These are phyloP conservation scores for Coniochaeta sp. DNA, from an alignment of 2,329 filamentous ascomycete species.

Conservation along the genomic window DNA sequence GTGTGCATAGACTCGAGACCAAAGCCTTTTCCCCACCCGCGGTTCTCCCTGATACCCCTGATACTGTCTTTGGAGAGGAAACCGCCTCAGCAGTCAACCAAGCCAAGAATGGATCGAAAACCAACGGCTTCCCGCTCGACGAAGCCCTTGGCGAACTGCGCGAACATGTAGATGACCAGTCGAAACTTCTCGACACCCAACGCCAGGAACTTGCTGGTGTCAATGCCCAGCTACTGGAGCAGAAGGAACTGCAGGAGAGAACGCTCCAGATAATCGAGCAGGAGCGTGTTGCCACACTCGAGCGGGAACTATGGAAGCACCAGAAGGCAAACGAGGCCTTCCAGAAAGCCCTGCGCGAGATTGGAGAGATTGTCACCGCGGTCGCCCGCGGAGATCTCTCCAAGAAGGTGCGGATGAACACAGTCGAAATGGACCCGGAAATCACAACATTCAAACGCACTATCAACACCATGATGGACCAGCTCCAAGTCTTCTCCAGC, in stretches of 20 bases:
- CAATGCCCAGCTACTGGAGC: conserved; percentile 76
- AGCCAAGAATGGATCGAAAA: conserved; percentile 11
- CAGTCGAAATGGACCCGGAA: conserved; percentile 94
- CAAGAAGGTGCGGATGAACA: conserved; percentile 94
- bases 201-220: conserved; percentile 80
- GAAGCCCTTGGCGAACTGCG: conserved; percentile 79
- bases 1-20: conserved; percentile 77
- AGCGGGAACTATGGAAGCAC: conserved; percentile 92
- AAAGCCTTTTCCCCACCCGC: conserved; percentile 54
- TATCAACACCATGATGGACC: conserved; percentile 99
- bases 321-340: conserved; percentile 98
- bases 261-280: conserved; percentile 78
- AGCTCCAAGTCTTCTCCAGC: conserved; percentile 91
- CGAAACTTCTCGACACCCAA: conserved; percentile 83
- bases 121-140: conserved; percentile 28
- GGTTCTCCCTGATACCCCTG: conserved; percentile 72
- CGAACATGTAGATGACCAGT: conserved; percentile 89
- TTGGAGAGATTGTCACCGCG: conserved; percentile 93
- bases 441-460: conserved; percentile 97
- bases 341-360: conserved; percentile 93
- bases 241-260: conserved; percentile 77
- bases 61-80: conserved; percentile 38
- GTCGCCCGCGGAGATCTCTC: conserved; percentile 92
- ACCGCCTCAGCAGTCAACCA: conserved; percentile 5
- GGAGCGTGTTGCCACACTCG: conserved; percentile 79